Evolutionary conservation across 2,329 filamentous ascomycete genomes (phyloP), one percentile per base, ranked within the genome.

Genomic region (Zasmidium cellare): DNA sequence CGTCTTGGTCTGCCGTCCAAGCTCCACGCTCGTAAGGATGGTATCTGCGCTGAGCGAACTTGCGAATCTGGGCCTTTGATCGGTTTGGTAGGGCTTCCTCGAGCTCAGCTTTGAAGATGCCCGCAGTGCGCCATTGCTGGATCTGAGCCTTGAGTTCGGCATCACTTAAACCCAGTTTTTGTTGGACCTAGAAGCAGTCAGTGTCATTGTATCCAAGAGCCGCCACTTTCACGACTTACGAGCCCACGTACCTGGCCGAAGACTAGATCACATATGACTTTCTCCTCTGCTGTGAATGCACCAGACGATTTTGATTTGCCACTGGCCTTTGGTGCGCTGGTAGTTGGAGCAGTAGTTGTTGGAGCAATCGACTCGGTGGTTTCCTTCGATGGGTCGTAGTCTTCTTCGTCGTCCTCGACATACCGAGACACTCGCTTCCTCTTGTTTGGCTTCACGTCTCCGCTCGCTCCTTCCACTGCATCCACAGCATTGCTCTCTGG

Each of bases 1-100:
- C 73, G 55, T 88, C 84, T 63, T 89, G 80, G 45, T 86, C 82
- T 1, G 69, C 57, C 0, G 80, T 83, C 86, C 86, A 90, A 2
- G 74, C 69, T 2, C 82, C 84, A 28, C 85, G 83, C 3, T 81
- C 82, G 12, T 82, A 79, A 59, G 87, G 87, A 74, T 90, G 85
- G 61, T 85, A 91, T 24, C 82, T 80, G 53, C 86, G 82, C 49
- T 87, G 82, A 28, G 82, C 83, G 61, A 77, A 74, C 31, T 72
- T 74, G 24, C 74, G 72, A 38, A 79, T 58, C 1, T 72, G 67
- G 19, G 67, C 66, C 3, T 62, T 59, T 9, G 58, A 67, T 31
- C 78, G 75, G 38, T 71, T 59, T 23, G 72, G 68, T 20, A 76
- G 58, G 35, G 68, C 68, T 3, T 58, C 57, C 14, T 63, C 48